Percentiles rank a stretch among this genome's conserved stretches.
Conservation (phyloP, 2,329 filamentous ascomycete genomes). For the Xylaria sp. region DNA sequence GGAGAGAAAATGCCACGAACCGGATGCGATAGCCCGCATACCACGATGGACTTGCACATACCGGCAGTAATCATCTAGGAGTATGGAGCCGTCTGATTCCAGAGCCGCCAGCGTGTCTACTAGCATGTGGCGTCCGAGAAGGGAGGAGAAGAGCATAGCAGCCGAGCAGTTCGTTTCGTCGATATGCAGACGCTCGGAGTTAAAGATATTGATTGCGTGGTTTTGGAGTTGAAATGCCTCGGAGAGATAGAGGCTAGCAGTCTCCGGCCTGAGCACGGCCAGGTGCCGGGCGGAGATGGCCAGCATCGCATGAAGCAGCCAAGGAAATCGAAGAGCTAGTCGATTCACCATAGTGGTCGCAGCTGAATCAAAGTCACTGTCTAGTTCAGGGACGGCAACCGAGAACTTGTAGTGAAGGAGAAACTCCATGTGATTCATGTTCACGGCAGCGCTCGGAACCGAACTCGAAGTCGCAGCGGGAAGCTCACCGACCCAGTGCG, state of each 20-base stretch:
- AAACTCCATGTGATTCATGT: constrained; percentile 45
- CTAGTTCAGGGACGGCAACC: constrained; percentile 32
- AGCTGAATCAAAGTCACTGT: constrained; percentile 18
- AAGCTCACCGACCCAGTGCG: neutral
- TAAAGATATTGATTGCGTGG: constrained; percentile 40
- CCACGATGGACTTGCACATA: constrained; percentile 37
- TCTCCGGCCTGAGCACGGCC: constrained; percentile 36
- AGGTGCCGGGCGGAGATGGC: constrained; percentile 46
- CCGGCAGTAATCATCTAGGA: constrained; percentile 40
- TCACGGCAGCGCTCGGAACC: constrained; percentile 32
- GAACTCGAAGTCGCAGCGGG: neutral
- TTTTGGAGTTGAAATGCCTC: constrained; percentile 42
- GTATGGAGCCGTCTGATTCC: constrained; percentile 31
- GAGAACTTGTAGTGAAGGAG: constrained; percentile 42
- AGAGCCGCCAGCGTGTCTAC: constrained; percentile 42
- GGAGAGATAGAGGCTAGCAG: constrained; percentile 34
- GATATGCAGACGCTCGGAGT: constrained; percentile 32
- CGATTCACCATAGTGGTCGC: constrained; percentile 32
- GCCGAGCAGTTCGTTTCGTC: constrained; percentile 41
- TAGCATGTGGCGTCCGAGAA: constrained; percentile 44
- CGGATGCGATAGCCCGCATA: constrained; percentile 29
- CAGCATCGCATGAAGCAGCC: constrained; percentile 45
- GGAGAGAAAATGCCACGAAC: constrained; percentile 39
- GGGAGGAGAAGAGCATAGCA: constrained; percentile 43
- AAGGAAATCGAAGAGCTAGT: constrained; percentile 38